Conservation (phyloP, 169 alveolate species). For the Plasmodium billcollinsi region DNA sequence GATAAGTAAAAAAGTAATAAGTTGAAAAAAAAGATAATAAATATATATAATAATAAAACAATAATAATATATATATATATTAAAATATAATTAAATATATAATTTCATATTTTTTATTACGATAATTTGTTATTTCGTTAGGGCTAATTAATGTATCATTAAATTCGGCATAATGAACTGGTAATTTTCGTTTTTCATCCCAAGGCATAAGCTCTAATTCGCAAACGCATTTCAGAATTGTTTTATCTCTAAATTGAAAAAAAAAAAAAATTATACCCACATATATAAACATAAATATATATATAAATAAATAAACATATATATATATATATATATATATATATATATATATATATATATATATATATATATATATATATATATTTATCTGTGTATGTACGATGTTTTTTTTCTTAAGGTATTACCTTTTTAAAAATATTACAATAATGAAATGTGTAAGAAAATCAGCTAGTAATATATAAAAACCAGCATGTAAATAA, state of each 20-base stretch:
- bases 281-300: background rate
- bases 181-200: conserved; percentile 44
- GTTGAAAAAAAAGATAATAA: background rate
- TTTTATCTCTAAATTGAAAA: conserved; percentile 33
- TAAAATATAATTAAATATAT: background rate
- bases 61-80: background rate
- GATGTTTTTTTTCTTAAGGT: background rate
- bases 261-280: background rate
- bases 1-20: background rate
- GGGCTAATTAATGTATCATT: conserved; percentile 68
- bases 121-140: conserved; percentile 64
- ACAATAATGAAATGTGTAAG: conserved; percentile 38
- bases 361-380: background rate
- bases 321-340: background rate
- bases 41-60: too few relatives aligned
- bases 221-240: conserved; percentile 49
- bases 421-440: conserved; percentile 52
- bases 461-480: conserved; percentile 46
- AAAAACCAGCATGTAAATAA: conserved; percentile 43
- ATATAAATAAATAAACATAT: background rate
- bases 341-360: too few relatives aligned
- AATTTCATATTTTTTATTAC: conserved; percentile 9
- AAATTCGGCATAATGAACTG: conserved; percentile 26
- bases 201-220: conserved; percentile 67
- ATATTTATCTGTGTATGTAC: background rate